These are phyloP conservation scores for Vickermania ingenoplastis DNA, from an alignment of 208 protist genomes.

Conservation along the genomic window DNA sequence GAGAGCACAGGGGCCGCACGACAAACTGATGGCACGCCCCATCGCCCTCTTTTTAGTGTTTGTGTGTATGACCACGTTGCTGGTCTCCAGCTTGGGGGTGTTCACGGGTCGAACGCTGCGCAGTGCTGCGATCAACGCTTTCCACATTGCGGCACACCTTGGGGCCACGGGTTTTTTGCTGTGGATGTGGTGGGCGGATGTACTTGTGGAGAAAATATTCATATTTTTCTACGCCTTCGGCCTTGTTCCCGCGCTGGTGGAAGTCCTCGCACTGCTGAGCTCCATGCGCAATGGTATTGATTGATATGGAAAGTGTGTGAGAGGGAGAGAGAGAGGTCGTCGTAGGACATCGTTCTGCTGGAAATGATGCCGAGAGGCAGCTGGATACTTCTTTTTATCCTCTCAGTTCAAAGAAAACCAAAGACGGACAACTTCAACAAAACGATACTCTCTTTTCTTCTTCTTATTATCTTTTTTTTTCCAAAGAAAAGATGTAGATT, in stretches of 20 bases:
- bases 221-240: conserved; percentile 68
- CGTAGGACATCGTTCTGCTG: too few species aligned
- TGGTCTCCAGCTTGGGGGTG: conserved; percentile 39
- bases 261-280: conserved; percentile 25
- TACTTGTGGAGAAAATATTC: conserved; percentile 41
- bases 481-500: too few species aligned
- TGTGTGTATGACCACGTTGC: conserved; percentile 16
- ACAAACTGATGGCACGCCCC: not conserved
- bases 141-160: conserved; percentile 40
- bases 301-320: not conserved
- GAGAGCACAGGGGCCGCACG: too few species aligned
- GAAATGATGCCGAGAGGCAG: too few species aligned
- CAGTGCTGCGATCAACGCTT: conserved; percentile 35
- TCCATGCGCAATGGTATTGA: conserved; percentile 42
- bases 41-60: not conserved
- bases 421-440: too few species aligned
- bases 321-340: too few species aligned
- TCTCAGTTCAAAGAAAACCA: too few species aligned
- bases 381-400: too few species aligned
- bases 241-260: conserved; percentile 56
- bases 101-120: conserved; percentile 57
- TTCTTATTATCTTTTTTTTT: too few species aligned
- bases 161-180: conserved; percentile 47
- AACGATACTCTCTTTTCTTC: too few species aligned
- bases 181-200: conserved; percentile 28